Conservation (phyloP, 2,329 filamentous ascomycete genomes). For the Ceratocystis destructans region DNA sequence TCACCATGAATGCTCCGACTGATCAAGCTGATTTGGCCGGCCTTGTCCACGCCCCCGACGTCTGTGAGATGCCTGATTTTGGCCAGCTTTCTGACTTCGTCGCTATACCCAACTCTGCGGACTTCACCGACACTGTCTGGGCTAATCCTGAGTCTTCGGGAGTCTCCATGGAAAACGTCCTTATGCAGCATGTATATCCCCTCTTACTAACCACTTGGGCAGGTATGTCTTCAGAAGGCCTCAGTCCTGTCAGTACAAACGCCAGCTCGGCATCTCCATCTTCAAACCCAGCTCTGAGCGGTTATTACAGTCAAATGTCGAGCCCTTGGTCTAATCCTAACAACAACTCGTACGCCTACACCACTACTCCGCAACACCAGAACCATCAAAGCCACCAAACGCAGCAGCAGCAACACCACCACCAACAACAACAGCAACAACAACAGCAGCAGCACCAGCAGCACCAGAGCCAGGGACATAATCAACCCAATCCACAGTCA, state of each 20-base stretch:
- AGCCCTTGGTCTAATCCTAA: conserved; percentile 45
- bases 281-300: conserved; percentile 29
- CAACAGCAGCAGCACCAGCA: conserved; percentile 30
- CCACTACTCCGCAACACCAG: conserved; percentile 29
- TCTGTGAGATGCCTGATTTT: too few species aligned
- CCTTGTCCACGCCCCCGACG: too few species aligned
- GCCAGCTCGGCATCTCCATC: conserved; percentile 46
- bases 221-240: conserved; percentile 43
- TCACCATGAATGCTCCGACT: not conserved
- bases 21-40: not conserved
- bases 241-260: conserved; percentile 46
- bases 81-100: too few species aligned
- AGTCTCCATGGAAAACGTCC: not conserved
- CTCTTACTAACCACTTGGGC: conserved; percentile 10
- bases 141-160: not conserved
- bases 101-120: not conserved
- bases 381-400: conserved; percentile 22
- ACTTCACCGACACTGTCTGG: not conserved
- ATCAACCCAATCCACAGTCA: conserved; percentile 22
- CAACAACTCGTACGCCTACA: conserved; percentile 39
- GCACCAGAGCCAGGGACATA: conserved; percentile 25
- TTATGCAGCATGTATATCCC: not conserved
- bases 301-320: conserved; percentile 39
- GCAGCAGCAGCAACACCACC: conserved; percentile 25
- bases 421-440: conserved; percentile 7